Evolutionary conservation across 257 asterid genomes (phyloP).

Genomic region (Jasminum sambac): DNA sequence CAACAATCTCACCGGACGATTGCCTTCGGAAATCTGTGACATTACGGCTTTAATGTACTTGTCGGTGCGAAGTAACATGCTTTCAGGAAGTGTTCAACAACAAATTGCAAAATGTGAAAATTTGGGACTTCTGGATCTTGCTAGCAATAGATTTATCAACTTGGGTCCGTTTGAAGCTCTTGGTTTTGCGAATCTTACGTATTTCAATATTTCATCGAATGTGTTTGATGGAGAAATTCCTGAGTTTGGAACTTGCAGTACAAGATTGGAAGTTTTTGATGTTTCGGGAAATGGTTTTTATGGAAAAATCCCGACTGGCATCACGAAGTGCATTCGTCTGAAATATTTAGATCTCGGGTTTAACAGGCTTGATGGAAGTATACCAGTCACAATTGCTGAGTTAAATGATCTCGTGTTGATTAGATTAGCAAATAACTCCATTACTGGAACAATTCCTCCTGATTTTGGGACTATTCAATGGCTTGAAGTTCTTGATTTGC

Average conservation of each 20-base stretch:
- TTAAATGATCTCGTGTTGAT: slow-evolving; percentile 55
- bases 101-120: slow-evolving; percentile 52
- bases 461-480: slow-evolving; percentile 69
- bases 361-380: slow-evolving; percentile 66
- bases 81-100: slow-evolving; percentile 65
- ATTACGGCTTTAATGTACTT: slow-evolving; percentile 56
- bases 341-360: slow-evolving; percentile 80
- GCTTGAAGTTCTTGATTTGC: slow-evolving; percentile 86
- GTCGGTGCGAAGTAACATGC: slow-evolving; percentile 73
- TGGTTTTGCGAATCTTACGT: slow-evolving; percentile 42
- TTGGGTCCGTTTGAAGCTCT: slow-evolving; percentile 63
- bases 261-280: slow-evolving; percentile 58
- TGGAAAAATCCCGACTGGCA: slow-evolving; percentile 63
- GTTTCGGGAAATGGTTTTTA: slow-evolving; percentile 61
- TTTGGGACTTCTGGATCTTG: slow-evolving; percentile 85
- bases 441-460: slow-evolving; percentile 64
- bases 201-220: slow-evolving; percentile 70
- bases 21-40: slow-evolving; percentile 66
- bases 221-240: slow-evolving; percentile 56
- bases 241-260: slow-evolving; percentile 46
- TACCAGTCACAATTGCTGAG: slow-evolving; percentile 62
- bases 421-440: slow-evolving; percentile 64
- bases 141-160: slow-evolving; percentile 70
- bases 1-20: slow-evolving; percentile 56
- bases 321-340: slow-evolving; percentile 57